These are phyloP conservation scores for Mycosarcoma mackinlayi DNA, from an alignment of 1,284 basidiomycete species.

Conservation along the genomic window DNA sequence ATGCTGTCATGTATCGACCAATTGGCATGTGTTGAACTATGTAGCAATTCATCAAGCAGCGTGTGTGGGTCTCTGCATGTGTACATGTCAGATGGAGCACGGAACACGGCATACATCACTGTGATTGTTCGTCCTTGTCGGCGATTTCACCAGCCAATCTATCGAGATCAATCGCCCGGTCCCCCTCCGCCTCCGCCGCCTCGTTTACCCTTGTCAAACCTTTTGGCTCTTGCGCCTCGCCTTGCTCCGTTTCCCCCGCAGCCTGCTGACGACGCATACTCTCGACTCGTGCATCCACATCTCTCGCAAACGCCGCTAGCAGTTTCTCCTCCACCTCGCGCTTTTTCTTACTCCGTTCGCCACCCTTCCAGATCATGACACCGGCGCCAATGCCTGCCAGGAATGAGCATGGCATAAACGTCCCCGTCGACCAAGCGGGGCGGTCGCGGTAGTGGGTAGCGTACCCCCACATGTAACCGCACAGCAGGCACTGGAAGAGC, in stretches of 20 bases:
- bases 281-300: conserved; percentile 33
- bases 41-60: too few relatives aligned
- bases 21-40: too few relatives aligned
- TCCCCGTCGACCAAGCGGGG: conserved; percentile 73
- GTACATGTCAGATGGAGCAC: too few relatives aligned
- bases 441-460: conserved; percentile 69
- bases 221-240: background rate
- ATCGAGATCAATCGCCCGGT: conserved; percentile 5
- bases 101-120: too few relatives aligned
- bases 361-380: conserved; percentile 81
- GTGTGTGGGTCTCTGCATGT: too few relatives aligned
- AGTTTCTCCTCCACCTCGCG: conserved; percentile 78
- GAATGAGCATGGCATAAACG: conserved; percentile 80
- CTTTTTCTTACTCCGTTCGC: conserved; percentile 80
- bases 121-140: background rate
- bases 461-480: conserved; percentile 54
- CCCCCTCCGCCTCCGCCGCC: background rate
- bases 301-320: conserved; percentile 65
- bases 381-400: conserved; percentile 81
- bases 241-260: background rate
- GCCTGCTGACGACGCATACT: conserved; percentile 5
- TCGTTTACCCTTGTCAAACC: conserved; percentile 2
- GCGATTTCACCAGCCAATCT: conserved; percentile 8
- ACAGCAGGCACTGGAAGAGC: conserved; percentile 74
- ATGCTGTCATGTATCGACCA: too few relatives aligned